Conservation (phyloP, 2,329 filamentous ascomycete genomes). For the Clonostachys sp. region DNA sequence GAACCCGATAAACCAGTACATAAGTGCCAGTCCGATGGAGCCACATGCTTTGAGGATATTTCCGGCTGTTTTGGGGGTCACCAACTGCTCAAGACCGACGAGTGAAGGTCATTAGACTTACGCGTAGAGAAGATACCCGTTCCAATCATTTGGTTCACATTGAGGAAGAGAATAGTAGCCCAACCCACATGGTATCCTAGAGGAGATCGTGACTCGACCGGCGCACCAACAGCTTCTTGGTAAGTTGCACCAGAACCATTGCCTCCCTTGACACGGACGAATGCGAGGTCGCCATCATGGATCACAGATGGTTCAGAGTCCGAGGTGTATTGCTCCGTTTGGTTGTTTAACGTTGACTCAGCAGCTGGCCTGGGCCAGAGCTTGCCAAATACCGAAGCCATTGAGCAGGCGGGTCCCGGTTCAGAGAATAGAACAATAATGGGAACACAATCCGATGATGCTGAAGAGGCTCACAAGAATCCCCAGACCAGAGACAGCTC, state of each 20-base stretch:
- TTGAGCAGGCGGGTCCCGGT: too few relatives aligned
- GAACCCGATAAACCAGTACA: conserved; percentile 63
- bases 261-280: conserved; percentile 32
- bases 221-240: conserved; percentile 58
- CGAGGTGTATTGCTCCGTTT: not conserved
- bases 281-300: conserved; percentile 33
- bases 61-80: conserved; percentile 33
- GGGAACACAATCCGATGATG: too few relatives aligned
- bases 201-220: conserved; percentile 53
- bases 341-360: not conserved
- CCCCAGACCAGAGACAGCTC: too few relatives aligned
- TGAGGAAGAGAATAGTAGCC: conserved; percentile 53
- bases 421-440: too few relatives aligned
- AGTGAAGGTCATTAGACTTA: conserved; percentile 24
- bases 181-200: conserved; percentile 54
- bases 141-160: conserved; percentile 59
- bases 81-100: not conserved
- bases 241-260: conserved; percentile 47
- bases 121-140: conserved; percentile 63
- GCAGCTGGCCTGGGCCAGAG: not conserved
- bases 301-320: conserved; percentile 11
- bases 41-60: conserved; percentile 55
- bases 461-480: too few relatives aligned
- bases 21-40: conserved; percentile 55
- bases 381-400: not conserved